A percentile compares a stretch with the other conserved stretches of the same genome.
Conservation (phyloP, 2,329 filamentous ascomycete genomes). For the Monosporascus sp. region DNA sequence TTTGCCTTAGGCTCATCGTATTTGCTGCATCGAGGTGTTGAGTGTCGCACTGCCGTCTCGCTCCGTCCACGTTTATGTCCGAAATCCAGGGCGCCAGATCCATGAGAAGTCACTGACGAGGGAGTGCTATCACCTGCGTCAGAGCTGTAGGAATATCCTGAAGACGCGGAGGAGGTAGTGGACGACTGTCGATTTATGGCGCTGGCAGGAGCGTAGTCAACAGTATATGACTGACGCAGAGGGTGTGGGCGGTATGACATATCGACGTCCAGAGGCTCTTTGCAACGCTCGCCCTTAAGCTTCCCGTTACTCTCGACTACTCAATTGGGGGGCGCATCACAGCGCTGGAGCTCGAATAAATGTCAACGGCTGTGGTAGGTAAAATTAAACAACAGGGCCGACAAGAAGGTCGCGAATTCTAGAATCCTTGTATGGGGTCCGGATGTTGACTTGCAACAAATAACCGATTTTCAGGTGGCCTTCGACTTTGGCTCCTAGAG, state of each 20-base stretch:
- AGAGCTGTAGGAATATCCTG: conserved; percentile 57
- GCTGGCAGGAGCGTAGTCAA: conserved; percentile 33
- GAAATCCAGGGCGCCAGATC: conserved; percentile 36
- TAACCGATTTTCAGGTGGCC: not conserved
- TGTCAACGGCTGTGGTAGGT: conserved; percentile 22
- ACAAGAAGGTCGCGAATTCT: not conserved
- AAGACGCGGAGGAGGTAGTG: conserved; percentile 66
- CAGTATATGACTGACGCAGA: conserved; percentile 46
- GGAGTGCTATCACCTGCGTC: conserved; percentile 57
- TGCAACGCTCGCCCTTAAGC: conserved; percentile 19
- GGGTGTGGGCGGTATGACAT: conserved; percentile 56
- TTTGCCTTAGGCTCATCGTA: conserved; percentile 36
- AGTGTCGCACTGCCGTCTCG: conserved; percentile 55
- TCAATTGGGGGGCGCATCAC: conserved; percentile 25
- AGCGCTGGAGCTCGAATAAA: conserved; percentile 16
- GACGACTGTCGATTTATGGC: conserved; percentile 58
- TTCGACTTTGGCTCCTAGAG: conserved; percentile 2
- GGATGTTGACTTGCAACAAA: not conserved
- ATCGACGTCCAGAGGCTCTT: conserved; percentile 22
- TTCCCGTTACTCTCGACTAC: conserved; percentile 15
- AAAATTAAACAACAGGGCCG: not conserved
- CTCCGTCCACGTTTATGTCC: conserved; percentile 72
- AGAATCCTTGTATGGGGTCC: not conserved
- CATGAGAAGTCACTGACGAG: conserved; percentile 66
- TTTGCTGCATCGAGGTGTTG: conserved; percentile 43